Percentiles rank a stretch among this genome's conserved stretches.
phyloP scores from a whole-genome alignment of 352 stramenopile genomes.

The Albugo laibachii region DNA sequence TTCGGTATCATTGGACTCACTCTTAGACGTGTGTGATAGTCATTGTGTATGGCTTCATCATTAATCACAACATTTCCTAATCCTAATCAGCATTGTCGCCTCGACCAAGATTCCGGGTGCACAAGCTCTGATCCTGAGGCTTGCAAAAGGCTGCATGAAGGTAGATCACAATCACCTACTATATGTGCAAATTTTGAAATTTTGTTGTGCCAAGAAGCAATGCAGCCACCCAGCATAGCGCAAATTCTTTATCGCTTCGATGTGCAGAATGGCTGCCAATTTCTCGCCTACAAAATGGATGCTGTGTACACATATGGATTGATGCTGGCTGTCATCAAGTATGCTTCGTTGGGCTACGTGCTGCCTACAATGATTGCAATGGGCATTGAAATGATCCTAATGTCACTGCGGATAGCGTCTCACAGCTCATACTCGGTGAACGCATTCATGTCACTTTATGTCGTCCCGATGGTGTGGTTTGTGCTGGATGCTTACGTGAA shows the following conservation, averaged over 20 bases:
- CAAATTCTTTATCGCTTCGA: neutral
- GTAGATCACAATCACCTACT: too few species aligned
- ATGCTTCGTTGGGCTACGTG: slow-evolving; percentile 63
- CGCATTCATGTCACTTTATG: slow-evolving; percentile 75
- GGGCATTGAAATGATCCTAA: slow-evolving; percentile 54
- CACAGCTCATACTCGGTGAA: slow-evolving; percentile 83
- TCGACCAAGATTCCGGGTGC: slow-evolving; percentile 20
- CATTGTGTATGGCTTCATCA: slow-evolving; percentile 65
- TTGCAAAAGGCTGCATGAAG: too few species aligned
- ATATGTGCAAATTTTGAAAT: too few species aligned
- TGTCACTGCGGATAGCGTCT: slow-evolving; percentile 73
- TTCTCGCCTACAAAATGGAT: neutral
- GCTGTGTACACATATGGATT: slow-evolving; percentile 82
- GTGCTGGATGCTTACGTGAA: slow-evolving; percentile 54
- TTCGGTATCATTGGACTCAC: neutral
- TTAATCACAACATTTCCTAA: slow-evolving; percentile 49
- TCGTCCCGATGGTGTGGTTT: slow-evolving; percentile 75
- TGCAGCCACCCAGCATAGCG: neutral
- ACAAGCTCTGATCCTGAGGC: too few species aligned
- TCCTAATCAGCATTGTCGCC: slow-evolving; percentile 43
- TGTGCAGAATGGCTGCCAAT: neutral
- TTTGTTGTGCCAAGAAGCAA: neutral
- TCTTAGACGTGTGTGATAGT: slow-evolving; percentile 1
- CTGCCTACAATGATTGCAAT: slow-evolving; percentile 33
- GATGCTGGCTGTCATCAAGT: slow-evolving; percentile 73